These are phyloP conservation scores for Parietichytrium sp. DNA, from an alignment of 108 stramenopile species.

Conservation along the genomic window DNA sequence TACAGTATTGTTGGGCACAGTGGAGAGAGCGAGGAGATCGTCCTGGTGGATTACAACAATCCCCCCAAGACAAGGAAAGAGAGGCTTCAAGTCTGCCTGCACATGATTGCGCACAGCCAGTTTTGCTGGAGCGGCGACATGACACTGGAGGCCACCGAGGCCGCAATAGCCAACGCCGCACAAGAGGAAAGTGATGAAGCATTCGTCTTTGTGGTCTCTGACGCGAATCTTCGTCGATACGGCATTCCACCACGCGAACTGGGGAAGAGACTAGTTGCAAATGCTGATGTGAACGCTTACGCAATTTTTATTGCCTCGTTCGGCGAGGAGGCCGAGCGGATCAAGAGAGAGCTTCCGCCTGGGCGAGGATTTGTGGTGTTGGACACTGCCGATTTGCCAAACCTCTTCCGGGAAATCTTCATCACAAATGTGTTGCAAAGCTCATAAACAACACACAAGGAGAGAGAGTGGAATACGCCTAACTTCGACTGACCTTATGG, in stretches of 20 bases:
- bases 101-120: slow-evolving; percentile 85
- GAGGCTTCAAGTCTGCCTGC: slow-evolving; percentile 68
- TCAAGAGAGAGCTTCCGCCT: slow-evolving; percentile 35
- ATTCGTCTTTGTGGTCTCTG: slow-evolving; percentile 73
- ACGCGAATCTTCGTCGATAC: slow-evolving; percentile 82
- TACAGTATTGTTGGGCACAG: slow-evolving; percentile 57
- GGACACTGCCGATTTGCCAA: slow-evolving; percentile 37
- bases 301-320: slow-evolving; percentile 38
- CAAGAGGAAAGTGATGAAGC: slow-evolving; percentile 44
- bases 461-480: too few species aligned
- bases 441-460: too few species aligned
- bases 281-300: slow-evolving; percentile 19
- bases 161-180: slow-evolving; percentile 59
- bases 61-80: slow-evolving; percentile 63
- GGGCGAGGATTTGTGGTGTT: slow-evolving; percentile 42
- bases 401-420: slow-evolving; percentile 40
- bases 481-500: too few species aligned
- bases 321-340: slow-evolving; percentile 40
- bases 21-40: slow-evolving; percentile 40
- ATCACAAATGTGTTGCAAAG: slow-evolving; percentile 29
- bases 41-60: not conserved
- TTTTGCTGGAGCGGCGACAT: slow-evolving; percentile 75
- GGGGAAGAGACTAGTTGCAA: not conserved
- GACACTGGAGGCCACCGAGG: slow-evolving; percentile 76
- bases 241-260: slow-evolving; percentile 60